phyloP scores from a whole-genome alignment of 2,329 filamentous ascomycete species.

The Fusarium transvaalense region DNA sequence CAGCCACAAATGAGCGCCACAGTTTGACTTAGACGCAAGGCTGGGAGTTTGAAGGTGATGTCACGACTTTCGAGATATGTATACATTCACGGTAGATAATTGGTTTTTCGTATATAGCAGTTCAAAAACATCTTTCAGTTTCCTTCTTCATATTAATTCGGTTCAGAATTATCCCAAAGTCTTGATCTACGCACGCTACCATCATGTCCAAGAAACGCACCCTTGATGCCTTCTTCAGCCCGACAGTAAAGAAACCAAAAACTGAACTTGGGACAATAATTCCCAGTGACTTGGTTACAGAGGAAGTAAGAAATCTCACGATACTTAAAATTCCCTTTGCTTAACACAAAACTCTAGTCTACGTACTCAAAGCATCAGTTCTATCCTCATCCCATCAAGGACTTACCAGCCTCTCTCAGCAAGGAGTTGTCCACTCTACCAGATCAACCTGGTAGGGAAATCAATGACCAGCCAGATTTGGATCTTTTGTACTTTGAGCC shows the following conservation, averaged over 20 bases:
- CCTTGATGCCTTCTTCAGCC: constrained; percentile 75
- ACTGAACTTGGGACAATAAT: constrained; percentile 11
- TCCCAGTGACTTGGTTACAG: constrained; percentile 10
- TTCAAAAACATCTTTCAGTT: neutral
- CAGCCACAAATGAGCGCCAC: constrained; percentile 46
- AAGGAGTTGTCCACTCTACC: constrained; percentile 61
- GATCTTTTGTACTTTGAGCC: constrained; percentile 83
- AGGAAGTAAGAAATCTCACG: constrained; percentile 5
- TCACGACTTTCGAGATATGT: constrained; percentile 34
- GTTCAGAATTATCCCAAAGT: neutral
- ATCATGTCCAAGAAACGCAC: constrained; percentile 62
- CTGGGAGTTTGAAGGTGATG: constrained; percentile 37
- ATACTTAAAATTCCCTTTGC: accelerated
- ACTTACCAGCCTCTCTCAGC: constrained; percentile 56
- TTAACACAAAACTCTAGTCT: constrained; percentile 35
- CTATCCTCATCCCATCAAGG: constrained; percentile 65
- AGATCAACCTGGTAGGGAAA: constrained; percentile 63
- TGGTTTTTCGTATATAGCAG: neutral
- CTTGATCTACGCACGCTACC: neutral
- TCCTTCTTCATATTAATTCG: no score
- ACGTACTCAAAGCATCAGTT: constrained; percentile 56
- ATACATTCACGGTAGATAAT: constrained; percentile 1
- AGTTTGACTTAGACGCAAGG: constrained; percentile 25
- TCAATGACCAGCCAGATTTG: constrained; percentile 76
- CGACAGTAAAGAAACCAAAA: constrained; percentile 45